These are phyloP conservation scores for Stygiomarasmius scandens DNA, from an alignment of 1,284 basidiomycete species.

Conservation along the genomic window DNA sequence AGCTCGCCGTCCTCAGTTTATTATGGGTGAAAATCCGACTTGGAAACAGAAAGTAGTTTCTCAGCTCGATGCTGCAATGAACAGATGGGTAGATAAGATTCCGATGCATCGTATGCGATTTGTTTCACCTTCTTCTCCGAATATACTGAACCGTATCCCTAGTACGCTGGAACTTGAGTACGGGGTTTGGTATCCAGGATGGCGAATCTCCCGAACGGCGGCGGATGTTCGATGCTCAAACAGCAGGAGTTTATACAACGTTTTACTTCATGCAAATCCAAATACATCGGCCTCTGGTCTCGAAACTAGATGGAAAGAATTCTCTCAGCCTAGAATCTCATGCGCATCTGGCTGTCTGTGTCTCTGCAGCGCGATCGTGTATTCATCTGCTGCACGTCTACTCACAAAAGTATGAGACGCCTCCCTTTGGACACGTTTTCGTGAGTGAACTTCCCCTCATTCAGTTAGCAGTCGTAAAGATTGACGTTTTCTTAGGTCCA, in stretches of 20 bases:
- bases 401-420: conserved; percentile 4
- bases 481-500: conserved; percentile 20
- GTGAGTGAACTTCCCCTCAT: background rate
- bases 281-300: conserved; percentile 59
- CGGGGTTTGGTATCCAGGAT: conserved; percentile 33
- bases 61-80: conserved; percentile 60
- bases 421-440: background rate
- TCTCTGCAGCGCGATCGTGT: conserved; percentile 47
- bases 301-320: conserved; percentile 36
- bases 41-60: conserved; percentile 61
- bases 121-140: background rate
- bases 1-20: conserved; percentile 51
- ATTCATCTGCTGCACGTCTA: conserved; percentile 47
- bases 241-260: conserved; percentile 55
- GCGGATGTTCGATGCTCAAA: conserved; percentile 65
- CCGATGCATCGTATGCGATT: conserved; percentile 48
- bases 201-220: conserved; percentile 47
- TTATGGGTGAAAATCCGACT: conserved; percentile 48
- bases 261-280: conserved; percentile 68
- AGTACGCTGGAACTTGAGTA: conserved; percentile 33
- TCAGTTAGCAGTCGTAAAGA: conserved; percentile 11
- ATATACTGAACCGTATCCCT: conserved; percentile 58
- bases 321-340: conserved; percentile 36
- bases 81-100: conserved; percentile 59
- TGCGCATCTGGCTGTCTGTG: conserved; percentile 21